These are phyloP conservation scores for Plasmodium ovale DNA, from an alignment of 169 alveolate genomes.

Conservation along the genomic window DNA sequence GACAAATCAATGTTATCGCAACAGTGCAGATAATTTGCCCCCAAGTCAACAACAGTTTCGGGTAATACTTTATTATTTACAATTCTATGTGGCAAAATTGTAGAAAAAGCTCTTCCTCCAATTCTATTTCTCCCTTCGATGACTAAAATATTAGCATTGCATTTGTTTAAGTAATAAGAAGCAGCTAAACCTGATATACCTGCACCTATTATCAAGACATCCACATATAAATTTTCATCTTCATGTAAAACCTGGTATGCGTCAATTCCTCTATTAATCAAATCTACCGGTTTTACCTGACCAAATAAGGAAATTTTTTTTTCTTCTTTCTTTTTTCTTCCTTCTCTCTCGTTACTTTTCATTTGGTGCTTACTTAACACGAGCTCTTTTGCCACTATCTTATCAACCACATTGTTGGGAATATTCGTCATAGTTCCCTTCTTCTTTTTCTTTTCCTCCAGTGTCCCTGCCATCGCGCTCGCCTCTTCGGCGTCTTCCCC, in stretches of 20 bases:
- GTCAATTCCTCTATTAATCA: slow-evolving; percentile 55
- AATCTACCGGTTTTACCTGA: slow-evolving; percentile 61
- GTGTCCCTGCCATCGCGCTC: background rate
- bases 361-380: slow-evolving; percentile 14
- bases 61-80: slow-evolving; percentile 66
- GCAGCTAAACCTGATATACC: slow-evolving; percentile 87
- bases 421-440: background rate
- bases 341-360: background rate
- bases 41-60: slow-evolving; percentile 79
- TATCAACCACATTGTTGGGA: slow-evolving; percentile 37
- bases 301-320: slow-evolving; percentile 65
- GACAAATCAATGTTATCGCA: slow-evolving; percentile 59
- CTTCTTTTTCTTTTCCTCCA: background rate
- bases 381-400: background rate
- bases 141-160: slow-evolving; percentile 77
- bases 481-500: no score
- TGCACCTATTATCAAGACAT: slow-evolving; percentile 85
- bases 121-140: slow-evolving; percentile 84
- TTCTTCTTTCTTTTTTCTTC: background rate
- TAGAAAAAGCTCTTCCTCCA: slow-evolving; percentile 85
- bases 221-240: slow-evolving; percentile 55
- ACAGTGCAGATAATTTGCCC: slow-evolving; percentile 87
- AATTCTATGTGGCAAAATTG: slow-evolving; percentile 74
- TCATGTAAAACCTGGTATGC: slow-evolving; percentile 10
- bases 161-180: slow-evolving; percentile 78